Conservation (phyloP, 2,329 filamentous ascomycete species). For the Sporothrix mexicana region DNA sequence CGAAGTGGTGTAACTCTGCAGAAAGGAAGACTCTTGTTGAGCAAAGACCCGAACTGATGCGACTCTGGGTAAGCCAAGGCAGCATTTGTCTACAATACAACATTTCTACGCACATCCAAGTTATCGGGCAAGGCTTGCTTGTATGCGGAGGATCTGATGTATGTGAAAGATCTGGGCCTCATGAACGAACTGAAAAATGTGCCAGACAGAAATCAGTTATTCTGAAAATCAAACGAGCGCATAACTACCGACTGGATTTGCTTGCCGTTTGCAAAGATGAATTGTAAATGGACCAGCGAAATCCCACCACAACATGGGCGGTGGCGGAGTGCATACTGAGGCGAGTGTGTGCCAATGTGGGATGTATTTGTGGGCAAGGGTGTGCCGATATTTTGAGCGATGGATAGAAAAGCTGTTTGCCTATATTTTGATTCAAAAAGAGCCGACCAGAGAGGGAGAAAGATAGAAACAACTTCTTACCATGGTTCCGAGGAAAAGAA, state of each 20-base stretch:
- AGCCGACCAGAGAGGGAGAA: too few species aligned
- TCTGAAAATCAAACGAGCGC: not conserved
- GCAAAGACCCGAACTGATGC: not conserved
- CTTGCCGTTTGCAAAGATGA: not conserved
- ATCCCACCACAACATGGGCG: not conserved
- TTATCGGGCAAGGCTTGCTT: not conserved
- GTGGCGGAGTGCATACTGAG: constrained; percentile 4
- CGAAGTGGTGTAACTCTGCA: not conserved
- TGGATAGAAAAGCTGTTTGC: too few species aligned
- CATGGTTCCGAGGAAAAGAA: too few species aligned
- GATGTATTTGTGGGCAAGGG: too few species aligned
- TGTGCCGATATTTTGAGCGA: too few species aligned
- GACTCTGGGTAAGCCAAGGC: not conserved
- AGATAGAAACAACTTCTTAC: too few species aligned
- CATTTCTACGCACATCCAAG: not conserved
- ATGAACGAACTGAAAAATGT: not conserved
- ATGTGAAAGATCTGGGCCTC: not conserved
- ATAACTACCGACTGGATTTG: not conserved
- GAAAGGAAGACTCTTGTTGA: not conserved
- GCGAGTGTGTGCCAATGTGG: not conserved
- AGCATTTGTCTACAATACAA: not conserved
- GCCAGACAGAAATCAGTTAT: not conserved
- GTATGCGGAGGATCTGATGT: not conserved
- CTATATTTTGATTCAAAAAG: too few species aligned
- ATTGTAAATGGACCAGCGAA: not conserved